phyloP scores from a whole-genome alignment of 345 rosid genomes.

The Stellera chamaejasme region DNA sequence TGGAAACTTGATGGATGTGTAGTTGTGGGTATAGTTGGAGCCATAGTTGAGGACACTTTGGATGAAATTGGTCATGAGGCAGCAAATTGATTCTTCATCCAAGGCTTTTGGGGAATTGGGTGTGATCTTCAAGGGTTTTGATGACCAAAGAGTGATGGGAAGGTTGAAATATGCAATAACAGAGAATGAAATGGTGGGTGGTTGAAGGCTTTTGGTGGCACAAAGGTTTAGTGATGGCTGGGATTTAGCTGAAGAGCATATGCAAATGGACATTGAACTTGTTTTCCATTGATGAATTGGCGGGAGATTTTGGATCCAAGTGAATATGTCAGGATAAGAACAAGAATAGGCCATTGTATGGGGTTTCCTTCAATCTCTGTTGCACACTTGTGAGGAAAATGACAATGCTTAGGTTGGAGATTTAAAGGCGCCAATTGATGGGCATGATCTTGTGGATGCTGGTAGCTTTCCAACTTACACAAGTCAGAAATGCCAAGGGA shows the following conservation, averaged over 20 bases:
- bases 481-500: conserved; percentile 15
- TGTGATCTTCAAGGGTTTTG: conserved; percentile 42
- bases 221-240: conserved; percentile 54
- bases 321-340: conserved; percentile 37
- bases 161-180: conserved; percentile 34
- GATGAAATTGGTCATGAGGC: conserved; percentile 41
- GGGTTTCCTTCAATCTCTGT: not conserved
- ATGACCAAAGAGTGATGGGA: conserved; percentile 55
- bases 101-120: conserved; percentile 26
- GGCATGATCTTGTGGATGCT: conserved; percentile 7
- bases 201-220: conserved; percentile 25
- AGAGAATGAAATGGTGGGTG: conserved; percentile 39
- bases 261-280: conserved; percentile 38
- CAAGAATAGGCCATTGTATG: conserved; percentile 27
- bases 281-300: conserved; percentile 45
- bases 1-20: conserved; percentile 26
- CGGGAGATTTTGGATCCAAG: conserved; percentile 67
- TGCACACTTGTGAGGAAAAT: not conserved
- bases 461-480: not conserved
- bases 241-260: conserved; percentile 44
- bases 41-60: conserved; percentile 53
- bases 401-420: conserved; percentile 1
- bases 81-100: conserved; percentile 29
- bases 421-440: conserved; percentile 4
- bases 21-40: conserved; percentile 24